Base-by-base conservation (phyloP, 208 protist genomes). In the Wallacemonas collosoma region DNA sequence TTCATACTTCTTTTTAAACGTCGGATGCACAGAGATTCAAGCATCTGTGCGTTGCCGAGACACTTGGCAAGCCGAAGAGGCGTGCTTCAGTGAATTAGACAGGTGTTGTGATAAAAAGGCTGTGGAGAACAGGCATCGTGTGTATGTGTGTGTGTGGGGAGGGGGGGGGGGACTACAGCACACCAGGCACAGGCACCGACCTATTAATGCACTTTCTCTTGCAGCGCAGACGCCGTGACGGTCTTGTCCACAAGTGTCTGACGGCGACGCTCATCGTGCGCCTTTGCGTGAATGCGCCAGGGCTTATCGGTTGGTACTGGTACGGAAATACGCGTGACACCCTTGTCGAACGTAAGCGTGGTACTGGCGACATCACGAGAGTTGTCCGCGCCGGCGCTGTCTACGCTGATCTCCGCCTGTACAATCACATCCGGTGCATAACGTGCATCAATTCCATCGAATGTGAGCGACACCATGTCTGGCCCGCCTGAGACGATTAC, bases 281-380 rank as follows among this genome's bases (percentile, higher is more conserved):
- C 86, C 68, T 82, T 87, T 51, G 91, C 69, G 63, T 84, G 80
- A 44, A 65, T 7, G n/a, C n/a, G 8, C 60, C 60, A 65, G n/a
- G 60, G 2, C 60, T 71, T 5, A 3, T 57, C 53, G 3, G 68
- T n/a, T 6, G 78, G 72, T 6, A 75, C n/a, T 7, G 89, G 86
- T 2, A 94, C 50, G 2, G 76, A 62, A 9, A 94, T 78, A 2
- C 48, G 55, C 3, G 75, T 82, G 36, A 87, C 78, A 50, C 89
- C 89, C 14, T 65, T 62, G 75, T 89, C 89, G 70, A 88, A 88
- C 12, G 88, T 93, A 9, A 93, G 64, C 11, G 85, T 89, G 1
- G 81, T 82, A 60, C 72, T 76, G 0, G 60, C 64, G 54, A 40
- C 55, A 71, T 65, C 17, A 83, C 43, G 55, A 17, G 43, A 3